phyloP scores from a whole-genome alignment of 805 yeast species.

The Saccharomycopsis malanga region DNA sequence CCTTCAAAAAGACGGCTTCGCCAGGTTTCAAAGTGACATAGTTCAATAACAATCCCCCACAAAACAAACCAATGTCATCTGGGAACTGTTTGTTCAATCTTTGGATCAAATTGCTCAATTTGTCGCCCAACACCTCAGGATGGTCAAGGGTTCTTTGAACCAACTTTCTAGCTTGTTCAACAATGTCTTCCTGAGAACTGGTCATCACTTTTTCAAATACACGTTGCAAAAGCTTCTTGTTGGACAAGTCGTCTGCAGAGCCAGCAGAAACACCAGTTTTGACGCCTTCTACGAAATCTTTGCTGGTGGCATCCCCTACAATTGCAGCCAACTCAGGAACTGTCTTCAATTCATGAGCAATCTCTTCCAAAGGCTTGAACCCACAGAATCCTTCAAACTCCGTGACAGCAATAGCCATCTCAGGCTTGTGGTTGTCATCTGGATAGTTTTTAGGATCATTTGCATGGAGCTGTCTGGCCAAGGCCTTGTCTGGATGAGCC shows the following conservation, averaged over 20 bases:
- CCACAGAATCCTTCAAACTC: slow-evolving; percentile 98
- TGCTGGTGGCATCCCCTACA: slow-evolving; percentile 46
- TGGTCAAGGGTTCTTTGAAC: slow-evolving; percentile 55
- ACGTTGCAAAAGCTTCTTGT: slow-evolving; percentile 60
- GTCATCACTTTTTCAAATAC: slow-evolving; percentile 84
- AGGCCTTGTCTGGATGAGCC: slow-evolving; percentile 92
- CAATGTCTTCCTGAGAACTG: slow-evolving; percentile 55
- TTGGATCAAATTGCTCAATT: slow-evolving; percentile 64
- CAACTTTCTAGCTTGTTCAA: slow-evolving; percentile 51
- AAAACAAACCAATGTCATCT: slow-evolving; percentile 87
- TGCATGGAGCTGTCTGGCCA: slow-evolving; percentile 69
- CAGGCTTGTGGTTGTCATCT: slow-evolving; percentile 98
- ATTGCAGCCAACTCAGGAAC: slow-evolving; percentile 73
- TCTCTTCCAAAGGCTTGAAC: slow-evolving; percentile 80
- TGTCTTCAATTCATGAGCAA: slow-evolving; percentile 57
- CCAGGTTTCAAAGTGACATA: slow-evolving; percentile 79
- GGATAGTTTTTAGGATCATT: slow-evolving; percentile 92
- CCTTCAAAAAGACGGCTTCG: slow-evolving; percentile 93
- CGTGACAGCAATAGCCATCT: slow-evolving; percentile 97
- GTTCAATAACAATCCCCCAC: slow-evolving; percentile 90
- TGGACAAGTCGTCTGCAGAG: slow-evolving; percentile 40
- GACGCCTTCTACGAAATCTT: slow-evolving; percentile 50
- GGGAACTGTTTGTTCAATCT: slow-evolving; percentile 87
- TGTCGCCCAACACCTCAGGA: slow-evolving; percentile 46
- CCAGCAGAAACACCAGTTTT: slow-evolving; percentile 41